phyloP scores from a whole-genome alignment of 495 filamentous ascomycete species.

The Umbilicaria muhlenbergii region DNA sequence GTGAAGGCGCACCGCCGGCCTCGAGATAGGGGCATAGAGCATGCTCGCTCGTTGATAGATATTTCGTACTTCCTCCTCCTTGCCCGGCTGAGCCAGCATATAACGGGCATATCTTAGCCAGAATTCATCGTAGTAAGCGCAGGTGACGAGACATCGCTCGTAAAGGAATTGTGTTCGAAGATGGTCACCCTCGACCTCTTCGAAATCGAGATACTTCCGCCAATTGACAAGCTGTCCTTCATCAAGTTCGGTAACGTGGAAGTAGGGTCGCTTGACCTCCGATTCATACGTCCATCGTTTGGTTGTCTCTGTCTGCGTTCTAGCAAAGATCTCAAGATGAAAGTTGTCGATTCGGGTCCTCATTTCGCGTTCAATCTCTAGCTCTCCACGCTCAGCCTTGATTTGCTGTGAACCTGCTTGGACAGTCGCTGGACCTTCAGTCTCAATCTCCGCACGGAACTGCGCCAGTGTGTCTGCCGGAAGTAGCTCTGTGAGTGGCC shows the following conservation, averaged over 20 bases:
- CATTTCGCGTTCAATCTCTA: constrained; percentile 74
- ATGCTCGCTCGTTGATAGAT: constrained; percentile 82
- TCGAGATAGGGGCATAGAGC: constrained; percentile 69
- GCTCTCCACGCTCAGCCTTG: constrained; percentile 38
- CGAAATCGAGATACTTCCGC: constrained; percentile 93
- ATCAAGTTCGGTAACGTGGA: constrained; percentile 88
- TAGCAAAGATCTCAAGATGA: constrained; percentile 67
- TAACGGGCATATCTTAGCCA: constrained; percentile 96
- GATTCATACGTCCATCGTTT: constrained; percentile 94
- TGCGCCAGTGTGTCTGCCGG: constrained; percentile 49
- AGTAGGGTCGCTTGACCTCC: constrained; percentile 91
- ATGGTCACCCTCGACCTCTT: constrained; percentile 74
- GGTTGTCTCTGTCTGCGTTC: constrained; percentile 74
- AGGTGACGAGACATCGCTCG: constrained; percentile 83
- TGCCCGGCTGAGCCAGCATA: constrained; percentile 72
- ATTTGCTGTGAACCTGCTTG: constrained; percentile 30
- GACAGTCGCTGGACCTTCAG: constrained; percentile 31
- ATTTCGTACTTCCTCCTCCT: constrained; percentile 82
- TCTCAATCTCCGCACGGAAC: constrained; percentile 55
- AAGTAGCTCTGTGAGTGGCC: constrained; percentile 59
- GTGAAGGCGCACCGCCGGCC: constrained; percentile 67
- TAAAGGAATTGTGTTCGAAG: constrained; percentile 67
- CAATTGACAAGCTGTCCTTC: constrained; percentile 79
- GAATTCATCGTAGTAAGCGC: constrained; percentile 91
- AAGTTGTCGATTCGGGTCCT: constrained; percentile 62